phyloP scores from a whole-genome alignment of 805 yeast species.

The Spencermartinsiella europaea region DNA sequence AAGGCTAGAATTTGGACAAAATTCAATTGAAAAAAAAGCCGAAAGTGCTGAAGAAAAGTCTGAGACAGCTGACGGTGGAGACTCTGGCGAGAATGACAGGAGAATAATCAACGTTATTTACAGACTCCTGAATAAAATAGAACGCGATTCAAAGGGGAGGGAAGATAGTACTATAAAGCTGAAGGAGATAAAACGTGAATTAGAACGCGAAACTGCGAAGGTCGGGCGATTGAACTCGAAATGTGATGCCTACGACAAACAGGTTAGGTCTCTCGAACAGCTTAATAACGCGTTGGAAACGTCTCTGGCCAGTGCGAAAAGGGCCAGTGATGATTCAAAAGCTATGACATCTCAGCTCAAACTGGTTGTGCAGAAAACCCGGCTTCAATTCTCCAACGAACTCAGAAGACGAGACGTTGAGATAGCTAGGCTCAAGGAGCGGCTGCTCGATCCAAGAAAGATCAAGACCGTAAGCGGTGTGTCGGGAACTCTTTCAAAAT shows the following conservation, averaged over 20 bases:
- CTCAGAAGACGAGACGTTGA: slow-evolving; percentile 24
- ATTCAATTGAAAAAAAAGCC: not conserved
- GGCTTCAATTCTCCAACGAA: slow-evolving; percentile 21
- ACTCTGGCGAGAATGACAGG: slow-evolving; percentile 15
- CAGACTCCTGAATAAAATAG: slow-evolving; percentile 21
- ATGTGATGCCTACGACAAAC: slow-evolving; percentile 12
- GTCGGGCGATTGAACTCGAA: slow-evolving; percentile 5
- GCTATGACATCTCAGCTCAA: slow-evolving; percentile 8
- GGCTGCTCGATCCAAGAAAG: slow-evolving; percentile 18
- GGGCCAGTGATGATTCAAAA: slow-evolving; percentile 7
- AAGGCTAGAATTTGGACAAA: slow-evolving; percentile 14
- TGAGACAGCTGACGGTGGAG: slow-evolving; percentile 1
- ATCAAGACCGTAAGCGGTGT: slow-evolving; percentile 10
- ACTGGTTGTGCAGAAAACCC: slow-evolving; percentile 11
- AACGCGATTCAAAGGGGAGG: slow-evolving; percentile 13
- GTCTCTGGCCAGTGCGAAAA: not conserved
- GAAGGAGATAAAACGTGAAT: slow-evolving; percentile 13
- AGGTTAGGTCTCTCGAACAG: slow-evolving; percentile 6
- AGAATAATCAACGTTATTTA: slow-evolving; percentile 23
- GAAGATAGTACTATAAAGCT: slow-evolving; percentile 8
- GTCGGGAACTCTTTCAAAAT: slow-evolving; percentile 16
- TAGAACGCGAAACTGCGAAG: slow-evolving; percentile 5
- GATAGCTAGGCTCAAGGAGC: slow-evolving; percentile 18
- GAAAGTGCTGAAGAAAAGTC: not conserved
- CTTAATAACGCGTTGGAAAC: slow-evolving; percentile 7